Conservation (phyloP, 1,284 basidiomycete genomes). For the Cryptococcus amylolentus region DNA sequence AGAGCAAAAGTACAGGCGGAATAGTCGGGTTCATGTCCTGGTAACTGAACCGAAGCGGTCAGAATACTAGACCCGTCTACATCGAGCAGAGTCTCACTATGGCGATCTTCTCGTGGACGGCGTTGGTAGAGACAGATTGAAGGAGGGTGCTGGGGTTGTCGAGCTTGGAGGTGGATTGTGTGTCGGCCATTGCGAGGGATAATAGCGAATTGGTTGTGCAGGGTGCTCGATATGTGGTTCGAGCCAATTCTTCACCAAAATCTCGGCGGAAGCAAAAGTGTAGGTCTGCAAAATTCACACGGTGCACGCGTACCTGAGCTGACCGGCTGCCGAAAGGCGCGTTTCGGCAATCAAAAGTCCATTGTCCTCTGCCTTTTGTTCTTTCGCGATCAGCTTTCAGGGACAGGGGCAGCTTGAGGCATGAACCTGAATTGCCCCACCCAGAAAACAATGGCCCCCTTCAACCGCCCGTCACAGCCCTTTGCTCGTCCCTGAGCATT, state of each 20-base stretch:
- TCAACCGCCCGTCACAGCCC: too few species aligned
- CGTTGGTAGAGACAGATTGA: slow-evolving; percentile 29
- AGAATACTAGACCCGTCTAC: not conserved
- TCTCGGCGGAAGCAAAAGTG: not conserved
- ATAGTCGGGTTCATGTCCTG: slow-evolving; percentile 73
- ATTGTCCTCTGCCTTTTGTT: too few species aligned
- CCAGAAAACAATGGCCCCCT: too few species aligned
- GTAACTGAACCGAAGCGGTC: slow-evolving; percentile 46
- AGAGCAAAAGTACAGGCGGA: slow-evolving; percentile 90
- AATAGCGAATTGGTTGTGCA: not conserved
- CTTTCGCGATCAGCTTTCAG: too few species aligned
- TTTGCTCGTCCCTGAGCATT: too few species aligned
- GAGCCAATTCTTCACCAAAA: not conserved
- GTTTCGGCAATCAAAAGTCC: too few species aligned
- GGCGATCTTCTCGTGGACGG: slow-evolving; percentile 43
- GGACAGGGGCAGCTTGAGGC: too few species aligned
- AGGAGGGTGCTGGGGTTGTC: slow-evolving; percentile 43
- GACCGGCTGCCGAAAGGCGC: too few species aligned
- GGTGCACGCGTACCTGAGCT: not conserved
- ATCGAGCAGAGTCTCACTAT: slow-evolving; percentile 35
- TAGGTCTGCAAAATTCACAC: too few species aligned
- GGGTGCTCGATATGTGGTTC: not conserved
- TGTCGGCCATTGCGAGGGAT: slow-evolving; percentile 15
- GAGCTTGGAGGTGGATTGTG: slow-evolving; percentile 22
- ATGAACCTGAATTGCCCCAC: too few species aligned